Base-by-base conservation (phyloP, 768 basidiomycete genomes). In the Paxillus rubicundulus region DNA sequence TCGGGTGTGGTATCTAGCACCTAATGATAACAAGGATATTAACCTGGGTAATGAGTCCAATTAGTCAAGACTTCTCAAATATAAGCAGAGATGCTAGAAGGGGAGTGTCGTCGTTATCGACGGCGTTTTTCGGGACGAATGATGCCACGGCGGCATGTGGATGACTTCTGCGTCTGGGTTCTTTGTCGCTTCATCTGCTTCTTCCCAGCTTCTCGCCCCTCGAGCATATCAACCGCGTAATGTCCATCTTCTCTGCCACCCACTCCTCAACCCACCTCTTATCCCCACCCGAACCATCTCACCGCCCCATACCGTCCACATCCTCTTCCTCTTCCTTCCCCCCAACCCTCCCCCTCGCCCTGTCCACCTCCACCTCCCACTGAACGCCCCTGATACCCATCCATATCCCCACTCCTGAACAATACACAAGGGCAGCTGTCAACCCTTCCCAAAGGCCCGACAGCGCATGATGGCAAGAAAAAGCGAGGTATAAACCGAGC, bases 361-460 rank as follows among this genome's bases (percentile, higher is more conserved):
- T 46, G 8, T 27, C 44, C 13, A 59, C 52, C 49, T 86, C 87
- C 57, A 85, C 84, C 61, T 81, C 64, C 90, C 90, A 92, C 65
- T 92, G 77, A 4, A 87, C 81, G 18, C 64, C 47, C 2, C 70
- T 63, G 14, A 89, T 33, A 45, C 76, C 80, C 1, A 84, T 59
- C 62, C 72, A 75, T 2, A 81, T 75, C 3, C 86, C 85, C 14
- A 82, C 64, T 8, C 41, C 76, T 73, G 68, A 85, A 84, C 13
- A 83, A 68, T 45, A 92, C 16, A 88, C 70, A 20, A 92, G 73
- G 1, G 87, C 82, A 5, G 80, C 63, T 0, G 88, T 89, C 36
- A 95, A 72, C 13, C 93, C 93, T 37, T 87, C 75, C 94, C 93
- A 97, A 14, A 97, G 77, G 0, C 94, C 94, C 17, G 75, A 72